phyloP scores from a whole-genome alignment of 306 rosid genomes.

The Casuarina glauca region DNA sequence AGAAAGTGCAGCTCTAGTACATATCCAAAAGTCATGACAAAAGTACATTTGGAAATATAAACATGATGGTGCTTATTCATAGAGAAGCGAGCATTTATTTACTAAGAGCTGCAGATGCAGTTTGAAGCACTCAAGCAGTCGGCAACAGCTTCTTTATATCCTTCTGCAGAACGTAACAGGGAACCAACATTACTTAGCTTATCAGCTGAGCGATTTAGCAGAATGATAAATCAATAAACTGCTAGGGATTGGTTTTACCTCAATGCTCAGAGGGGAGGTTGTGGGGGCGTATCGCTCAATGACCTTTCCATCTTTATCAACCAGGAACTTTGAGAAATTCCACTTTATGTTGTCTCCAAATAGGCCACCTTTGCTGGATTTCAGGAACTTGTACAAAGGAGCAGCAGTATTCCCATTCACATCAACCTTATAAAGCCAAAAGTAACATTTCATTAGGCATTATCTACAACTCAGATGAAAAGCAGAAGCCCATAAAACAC shows the following conservation, averaged over 20 bases:
- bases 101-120: conserved; percentile 12
- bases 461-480: background rate
- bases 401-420: conserved; percentile 77
- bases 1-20: background rate
- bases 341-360: conserved; percentile 83
- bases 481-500: background rate
- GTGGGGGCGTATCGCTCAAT: conserved; percentile 96
- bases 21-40: background rate
- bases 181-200: background rate
- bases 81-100: conserved; percentile 15
- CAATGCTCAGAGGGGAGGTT: conserved; percentile 90
- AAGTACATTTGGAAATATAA: conserved; percentile 11
- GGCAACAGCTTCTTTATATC: conserved; percentile 53
- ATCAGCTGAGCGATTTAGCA: background rate
- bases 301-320: conserved; percentile 84
- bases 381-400: conserved; percentile 80
- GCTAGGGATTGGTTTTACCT: conserved; percentile 41
- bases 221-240: background rate
- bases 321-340: conserved; percentile 93
- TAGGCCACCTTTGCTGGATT: conserved; percentile 91
- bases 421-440: conserved; percentile 50
- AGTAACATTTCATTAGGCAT: background rate
- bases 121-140: conserved; percentile 28
- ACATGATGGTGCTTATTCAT: conserved; percentile 40
- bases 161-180: conserved; percentile 48